phyloP scores from a whole-genome alignment of 176 grass and related monocot species.

The Eragrostis nindensis region DNA sequence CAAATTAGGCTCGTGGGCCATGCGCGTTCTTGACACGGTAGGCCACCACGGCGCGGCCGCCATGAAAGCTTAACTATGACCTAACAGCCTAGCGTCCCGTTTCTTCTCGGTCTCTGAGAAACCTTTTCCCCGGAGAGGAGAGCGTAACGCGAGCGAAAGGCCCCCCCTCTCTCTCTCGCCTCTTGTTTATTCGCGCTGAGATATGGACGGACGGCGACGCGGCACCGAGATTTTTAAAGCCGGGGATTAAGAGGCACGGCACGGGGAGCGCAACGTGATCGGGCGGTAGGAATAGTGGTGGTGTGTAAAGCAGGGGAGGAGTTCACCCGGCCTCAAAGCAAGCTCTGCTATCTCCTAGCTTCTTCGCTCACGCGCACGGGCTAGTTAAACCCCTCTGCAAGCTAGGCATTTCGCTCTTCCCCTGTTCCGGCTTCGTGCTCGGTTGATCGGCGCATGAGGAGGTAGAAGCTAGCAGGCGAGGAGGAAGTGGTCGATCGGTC shows the following conservation, averaged over 20 bases:
- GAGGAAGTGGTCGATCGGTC: not conserved
- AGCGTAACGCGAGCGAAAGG: constrained; percentile 23
- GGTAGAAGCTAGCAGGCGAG: not conserved
- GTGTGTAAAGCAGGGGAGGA: constrained; percentile 41
- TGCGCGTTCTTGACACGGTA: constrained; percentile 1
- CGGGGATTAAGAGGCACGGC: constrained; percentile 54
- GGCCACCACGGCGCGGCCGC: not conserved
- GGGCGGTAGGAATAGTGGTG: constrained; percentile 47
- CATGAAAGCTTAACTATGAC: constrained; percentile 39
- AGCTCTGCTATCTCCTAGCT: not conserved
- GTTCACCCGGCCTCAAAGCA: constrained; percentile 66
- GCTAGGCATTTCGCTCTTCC: not conserved
- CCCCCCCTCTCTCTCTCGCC: not conserved
- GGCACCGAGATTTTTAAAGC: constrained; percentile 66
- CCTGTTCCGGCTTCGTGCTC: not conserved
- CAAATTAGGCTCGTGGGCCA: constrained; percentile 22
- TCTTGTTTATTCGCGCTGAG: constrained; percentile 49
- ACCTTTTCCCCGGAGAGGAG: not conserved
- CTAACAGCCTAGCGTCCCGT: not conserved
- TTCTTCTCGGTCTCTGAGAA: not conserved
- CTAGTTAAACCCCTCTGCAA: constrained; percentile 11
- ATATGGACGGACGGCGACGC: constrained; percentile 74
- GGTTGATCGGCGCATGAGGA: constrained; percentile 31
- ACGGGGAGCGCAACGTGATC: constrained; percentile 45
- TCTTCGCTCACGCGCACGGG: too few relatives aligned